These are phyloP conservation scores for Trichoderma virens DNA, from an alignment of 495 filamentous ascomycete genomes.

Conservation along the genomic window DNA sequence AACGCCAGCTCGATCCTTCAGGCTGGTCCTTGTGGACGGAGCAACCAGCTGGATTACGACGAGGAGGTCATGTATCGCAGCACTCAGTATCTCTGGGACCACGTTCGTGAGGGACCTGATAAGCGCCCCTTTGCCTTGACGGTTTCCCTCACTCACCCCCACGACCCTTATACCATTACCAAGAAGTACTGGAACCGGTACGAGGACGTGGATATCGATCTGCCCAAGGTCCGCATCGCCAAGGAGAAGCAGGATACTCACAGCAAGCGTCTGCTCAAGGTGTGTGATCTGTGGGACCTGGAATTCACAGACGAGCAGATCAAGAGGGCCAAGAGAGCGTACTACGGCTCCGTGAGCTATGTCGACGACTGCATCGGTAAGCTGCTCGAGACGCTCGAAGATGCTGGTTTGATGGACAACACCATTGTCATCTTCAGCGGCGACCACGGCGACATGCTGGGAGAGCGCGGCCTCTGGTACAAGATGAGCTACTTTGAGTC, in stretches of 20 bases:
- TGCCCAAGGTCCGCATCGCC: constrained; percentile 66
- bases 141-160: constrained; percentile 82
- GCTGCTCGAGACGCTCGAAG: constrained; percentile 61
- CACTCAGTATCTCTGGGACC: constrained; percentile 75
- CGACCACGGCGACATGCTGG: constrained; percentile 90
- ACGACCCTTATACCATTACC: constrained; percentile 87
- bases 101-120: constrained; percentile 59
- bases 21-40: constrained; percentile 71
- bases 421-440: constrained; percentile 83
- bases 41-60: constrained; percentile 91
- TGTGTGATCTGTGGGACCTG: constrained; percentile 71
- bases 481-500: constrained; percentile 90
- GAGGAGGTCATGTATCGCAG: constrained; percentile 86
- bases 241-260: constrained; percentile 76
- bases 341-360: constrained; percentile 83
- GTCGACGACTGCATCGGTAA: constrained; percentile 83
- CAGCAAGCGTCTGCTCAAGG: constrained; percentile 69
- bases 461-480: constrained; percentile 85
- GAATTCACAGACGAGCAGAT: constrained; percentile 73
- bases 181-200: constrained; percentile 84
- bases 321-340: constrained; percentile 69
- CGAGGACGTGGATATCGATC: constrained; percentile 73
- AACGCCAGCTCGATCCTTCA: constrained; percentile 85
- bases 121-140: constrained; percentile 78
- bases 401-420: constrained; percentile 67